These are phyloP conservation scores for Aspergillus fumigatiaffinis DNA, from an alignment of 2,329 filamentous ascomycete species.

Conservation along the genomic window DNA sequence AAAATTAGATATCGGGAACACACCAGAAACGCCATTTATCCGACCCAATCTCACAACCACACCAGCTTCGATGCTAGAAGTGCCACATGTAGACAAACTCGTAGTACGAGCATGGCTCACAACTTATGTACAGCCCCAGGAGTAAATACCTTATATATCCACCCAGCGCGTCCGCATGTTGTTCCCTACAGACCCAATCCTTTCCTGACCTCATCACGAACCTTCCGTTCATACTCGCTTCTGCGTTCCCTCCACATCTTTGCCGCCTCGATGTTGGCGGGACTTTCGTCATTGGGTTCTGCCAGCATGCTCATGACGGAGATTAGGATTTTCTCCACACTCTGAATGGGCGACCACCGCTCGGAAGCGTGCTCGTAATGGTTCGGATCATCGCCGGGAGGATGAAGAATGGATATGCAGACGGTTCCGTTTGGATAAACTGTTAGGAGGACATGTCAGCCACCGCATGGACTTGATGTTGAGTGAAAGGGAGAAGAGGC, in stretches of 20 bases:
- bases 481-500: neutral
- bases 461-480: neutral
- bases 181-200: conserved; percentile 65
- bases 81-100: neutral
- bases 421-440: conserved; percentile 90
- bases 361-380: conserved; percentile 96
- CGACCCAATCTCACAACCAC: neutral
- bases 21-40: conserved; percentile 18
- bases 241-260: conserved; percentile 92
- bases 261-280: conserved; percentile 92
- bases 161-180: neutral
- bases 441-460: conserved; percentile 35
- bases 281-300: conserved; percentile 94
- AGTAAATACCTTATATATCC: neutral
- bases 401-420: conserved; percentile 97
- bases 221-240: conserved; percentile 78
- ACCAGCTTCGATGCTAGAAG: neutral
- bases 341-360: conserved; percentile 95
- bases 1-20: conserved; percentile 6
- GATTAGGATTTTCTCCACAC: conserved; percentile 94
- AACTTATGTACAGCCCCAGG: neutral
- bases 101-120: conserved; percentile 1
- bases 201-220: conserved; percentile 74
- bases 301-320: conserved; percentile 98
- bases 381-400: conserved; percentile 94